A percentile compares a stretch with the other conserved stretches of the same genome.
Evolutionary conservation across 2,329 filamentous ascomycete genomes (phyloP).

Genomic region (Neonectria ditissima): DNA sequence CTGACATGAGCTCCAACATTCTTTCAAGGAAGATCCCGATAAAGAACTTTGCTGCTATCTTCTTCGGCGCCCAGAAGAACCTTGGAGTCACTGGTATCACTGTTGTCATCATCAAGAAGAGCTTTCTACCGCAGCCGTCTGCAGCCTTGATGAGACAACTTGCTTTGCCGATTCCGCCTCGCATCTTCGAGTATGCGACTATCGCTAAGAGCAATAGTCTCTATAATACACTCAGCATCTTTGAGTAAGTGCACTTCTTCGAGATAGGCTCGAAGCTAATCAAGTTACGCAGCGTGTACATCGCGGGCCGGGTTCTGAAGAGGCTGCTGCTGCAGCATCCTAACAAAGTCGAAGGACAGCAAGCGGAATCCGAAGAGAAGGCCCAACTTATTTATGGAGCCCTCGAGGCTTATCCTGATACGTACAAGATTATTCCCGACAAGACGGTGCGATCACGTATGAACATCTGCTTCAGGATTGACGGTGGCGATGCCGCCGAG

Average conservation of each 20-base stretch:
- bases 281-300: constrained; percentile 75
- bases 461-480: no score
- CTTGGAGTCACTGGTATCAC: constrained; percentile 88
- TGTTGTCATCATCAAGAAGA: constrained; percentile 86
- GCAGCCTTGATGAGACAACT: constrained; percentile 78
- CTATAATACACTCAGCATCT: constrained; percentile 96
- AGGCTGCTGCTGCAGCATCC: constrained; percentile 75
- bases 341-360: constrained; percentile 81
- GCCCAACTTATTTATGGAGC: constrained; percentile 78
- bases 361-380: constrained; percentile 80
- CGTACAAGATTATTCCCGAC: no score
- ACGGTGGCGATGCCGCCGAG: no score
- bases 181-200: constrained; percentile 86
- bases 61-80: constrained; percentile 97
- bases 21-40: constrained; percentile 83
- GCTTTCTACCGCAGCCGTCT: constrained; percentile 78
- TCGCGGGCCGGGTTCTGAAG: constrained; percentile 87
- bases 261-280: no score
- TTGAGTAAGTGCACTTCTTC: constrained; percentile 80
- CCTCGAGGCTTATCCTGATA: no score
- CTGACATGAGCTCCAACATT: constrained; percentile 96
- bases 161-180: constrained; percentile 80
- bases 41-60: constrained; percentile 83
- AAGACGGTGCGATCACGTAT: no score
- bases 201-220: constrained; percentile 94